Evolutionary conservation across 768 basidiomycete genomes (phyloP).

Genomic region (Tulasnella sp.): DNA sequence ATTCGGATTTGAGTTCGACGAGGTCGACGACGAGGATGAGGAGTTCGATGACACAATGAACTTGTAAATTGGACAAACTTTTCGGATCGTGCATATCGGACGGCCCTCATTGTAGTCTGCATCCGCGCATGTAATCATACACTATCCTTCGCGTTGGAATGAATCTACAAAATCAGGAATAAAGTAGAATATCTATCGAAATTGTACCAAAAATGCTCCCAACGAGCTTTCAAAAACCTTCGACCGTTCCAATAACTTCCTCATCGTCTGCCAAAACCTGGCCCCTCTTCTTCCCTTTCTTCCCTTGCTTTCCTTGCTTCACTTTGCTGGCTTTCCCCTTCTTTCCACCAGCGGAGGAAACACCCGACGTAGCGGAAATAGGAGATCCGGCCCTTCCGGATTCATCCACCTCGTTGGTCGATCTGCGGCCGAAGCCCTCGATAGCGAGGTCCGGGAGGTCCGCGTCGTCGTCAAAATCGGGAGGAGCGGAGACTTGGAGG

Average conservation of each 20-base stretch:
- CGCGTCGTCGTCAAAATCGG: not conserved
- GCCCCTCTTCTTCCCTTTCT: slow-evolving; percentile 22
- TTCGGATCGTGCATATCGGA: not conserved
- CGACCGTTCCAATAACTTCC: slow-evolving; percentile 25
- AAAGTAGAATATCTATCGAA: not conserved
- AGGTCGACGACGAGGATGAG: slow-evolving; percentile 30
- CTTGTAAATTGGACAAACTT: not conserved
- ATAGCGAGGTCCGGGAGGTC: slow-evolving; percentile 1
- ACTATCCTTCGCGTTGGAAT: not conserved
- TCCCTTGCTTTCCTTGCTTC: not conserved
- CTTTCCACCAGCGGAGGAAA: not conserved
- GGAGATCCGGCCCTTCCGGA: slow-evolving; percentile 16
- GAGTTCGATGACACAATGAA: not conserved
- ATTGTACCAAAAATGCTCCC: not conserved
- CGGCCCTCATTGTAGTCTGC: not conserved
- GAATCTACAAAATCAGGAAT: not conserved
- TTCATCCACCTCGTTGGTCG: slow-evolving; percentile 6
- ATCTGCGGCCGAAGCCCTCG: not conserved
- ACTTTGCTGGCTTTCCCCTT: slow-evolving; percentile 7
- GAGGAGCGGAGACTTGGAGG: not conserved
- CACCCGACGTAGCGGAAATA: not conserved
- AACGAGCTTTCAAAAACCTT: not conserved
- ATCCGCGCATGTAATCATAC: not conserved
- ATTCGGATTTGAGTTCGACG: slow-evolving; percentile 37
- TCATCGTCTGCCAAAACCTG: slow-evolving; percentile 22